These are phyloP conservation scores for Kodamaea ohmeri DNA, from an alignment of 1,139 yeast genomes.

Conservation along the genomic window DNA sequence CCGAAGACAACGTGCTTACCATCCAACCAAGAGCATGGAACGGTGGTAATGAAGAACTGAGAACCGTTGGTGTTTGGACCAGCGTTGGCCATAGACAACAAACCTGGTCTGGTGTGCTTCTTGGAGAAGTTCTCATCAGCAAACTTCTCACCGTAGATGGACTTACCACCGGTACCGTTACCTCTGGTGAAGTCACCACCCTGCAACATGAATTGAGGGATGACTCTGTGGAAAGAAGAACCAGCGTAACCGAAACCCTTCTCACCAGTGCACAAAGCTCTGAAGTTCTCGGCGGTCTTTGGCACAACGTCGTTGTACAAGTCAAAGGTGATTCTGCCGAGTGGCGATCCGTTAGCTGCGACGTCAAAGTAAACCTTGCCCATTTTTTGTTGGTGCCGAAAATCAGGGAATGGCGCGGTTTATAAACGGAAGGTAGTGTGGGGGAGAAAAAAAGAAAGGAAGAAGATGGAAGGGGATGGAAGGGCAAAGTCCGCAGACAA, in stretches of 20 bases:
- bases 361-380: conserved; percentile 75
- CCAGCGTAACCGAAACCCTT: conserved; percentile 93
- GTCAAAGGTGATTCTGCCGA: conserved; percentile 78
- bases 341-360: conserved; percentile 59
- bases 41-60: conserved; percentile 98
- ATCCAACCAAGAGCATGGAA: conserved; percentile 93
- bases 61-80: conserved; percentile 99
- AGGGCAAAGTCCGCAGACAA: no score
- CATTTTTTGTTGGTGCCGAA: conserved; percentile 26
- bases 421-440: conserved; percentile 4
- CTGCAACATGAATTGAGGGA: conserved; percentile 97
- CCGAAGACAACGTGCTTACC: conserved; percentile 99
- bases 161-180: conserved; percentile 97
- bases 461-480: neutral
- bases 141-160: conserved; percentile 95
- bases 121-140: conserved; percentile 90
- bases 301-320: conserved; percentile 94
- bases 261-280: conserved; percentile 96
- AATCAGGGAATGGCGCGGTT: neutral
- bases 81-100: conserved; percentile 98
- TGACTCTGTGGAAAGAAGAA: conserved; percentile 97
- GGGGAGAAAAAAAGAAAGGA: conserved; percentile 3
- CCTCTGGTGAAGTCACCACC: conserved; percentile 98
- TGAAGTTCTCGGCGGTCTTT: conserved; percentile 97
- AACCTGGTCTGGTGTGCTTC: conserved; percentile 90